Conservation (phyloP, 306 rosid species). For the Sicyos edulis region DNA sequence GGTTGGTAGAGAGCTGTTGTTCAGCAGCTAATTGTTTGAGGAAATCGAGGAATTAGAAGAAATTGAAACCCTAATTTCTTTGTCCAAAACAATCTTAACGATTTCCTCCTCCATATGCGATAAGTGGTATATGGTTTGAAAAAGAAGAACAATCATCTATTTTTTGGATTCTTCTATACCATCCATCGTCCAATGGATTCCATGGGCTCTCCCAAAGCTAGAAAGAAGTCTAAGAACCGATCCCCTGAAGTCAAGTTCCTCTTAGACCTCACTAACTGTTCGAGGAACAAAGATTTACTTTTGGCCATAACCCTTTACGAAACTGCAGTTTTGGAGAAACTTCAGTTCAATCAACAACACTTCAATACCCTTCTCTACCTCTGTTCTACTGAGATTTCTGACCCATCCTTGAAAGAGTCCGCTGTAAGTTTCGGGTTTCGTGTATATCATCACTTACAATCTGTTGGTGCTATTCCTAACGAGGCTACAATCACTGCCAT, state of each 20-base stretch:
- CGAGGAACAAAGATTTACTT: slow-evolving; percentile 49
- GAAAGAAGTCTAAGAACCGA: slow-evolving; percentile 39
- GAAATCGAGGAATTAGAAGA: too few relatives aligned
- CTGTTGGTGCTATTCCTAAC: slow-evolving; percentile 40
- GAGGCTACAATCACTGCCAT: slow-evolving; percentile 75
- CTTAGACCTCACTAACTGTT: slow-evolving; percentile 52
- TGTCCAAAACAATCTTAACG: too few relatives aligned
- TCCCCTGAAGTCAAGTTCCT: slow-evolving; percentile 55
- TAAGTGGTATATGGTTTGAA: too few relatives aligned
- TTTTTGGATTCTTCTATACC: not conserved
- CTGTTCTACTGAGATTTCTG: slow-evolving; percentile 52
- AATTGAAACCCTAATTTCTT: too few relatives aligned
- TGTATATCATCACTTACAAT: slow-evolving; percentile 47
- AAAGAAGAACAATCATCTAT: too few relatives aligned
- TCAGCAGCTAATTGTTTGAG: too few relatives aligned
- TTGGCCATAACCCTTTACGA: slow-evolving; percentile 53
- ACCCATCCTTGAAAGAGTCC: slow-evolving; percentile 33
- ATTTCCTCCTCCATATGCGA: too few relatives aligned
- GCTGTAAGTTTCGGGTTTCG: slow-evolving; percentile 58
- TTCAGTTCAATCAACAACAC: slow-evolving; percentile 51
- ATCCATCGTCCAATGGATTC: slow-evolving; percentile 34
- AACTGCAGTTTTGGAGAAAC: slow-evolving; percentile 32
- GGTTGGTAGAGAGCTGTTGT: too few relatives aligned
- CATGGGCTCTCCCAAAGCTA: slow-evolving; percentile 23
- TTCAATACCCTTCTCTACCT: slow-evolving; percentile 83